Conservation (phyloP, 768 basidiomycete genomes). For the Omphalotus guepiniiformis region DNA sequence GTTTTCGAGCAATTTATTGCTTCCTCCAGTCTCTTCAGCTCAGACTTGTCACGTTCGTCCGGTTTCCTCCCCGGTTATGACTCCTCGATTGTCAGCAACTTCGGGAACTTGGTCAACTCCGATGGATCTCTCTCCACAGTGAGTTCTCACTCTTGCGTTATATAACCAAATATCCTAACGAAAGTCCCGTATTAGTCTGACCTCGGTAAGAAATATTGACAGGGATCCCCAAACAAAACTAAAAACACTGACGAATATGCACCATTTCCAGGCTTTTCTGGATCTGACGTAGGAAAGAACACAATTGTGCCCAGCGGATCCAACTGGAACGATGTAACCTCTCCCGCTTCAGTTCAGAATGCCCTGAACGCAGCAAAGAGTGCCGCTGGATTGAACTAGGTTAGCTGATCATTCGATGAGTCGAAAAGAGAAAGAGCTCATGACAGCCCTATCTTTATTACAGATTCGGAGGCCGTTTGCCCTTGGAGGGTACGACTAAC, state of each 20-base stretch:
- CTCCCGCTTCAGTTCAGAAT: slow-evolving; percentile 10
- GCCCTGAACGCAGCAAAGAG: slow-evolving; percentile 8
- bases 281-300: slow-evolving; percentile 21
- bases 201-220: too few relatives aligned
- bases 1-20: slow-evolving; percentile 12
- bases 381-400: not conserved
- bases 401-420: too few relatives aligned
- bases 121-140: slow-evolving; percentile 7
- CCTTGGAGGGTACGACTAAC: too few relatives aligned
- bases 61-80: slow-evolving; percentile 9
- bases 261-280: too few relatives aligned
- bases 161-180: not conserved
- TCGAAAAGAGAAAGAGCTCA: too few relatives aligned
- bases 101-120: not conserved
- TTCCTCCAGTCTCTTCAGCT: slow-evolving; percentile 5
- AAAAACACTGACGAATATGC: too few relatives aligned
- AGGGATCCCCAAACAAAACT: too few relatives aligned
- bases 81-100: slow-evolving; percentile 1
- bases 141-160: not conserved
- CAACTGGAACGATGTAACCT: slow-evolving; percentile 22
- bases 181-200: slow-evolving; percentile 5
- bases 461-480: too few relatives aligned
- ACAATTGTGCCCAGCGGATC: slow-evolving; percentile 19
- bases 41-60: slow-evolving; percentile 9
- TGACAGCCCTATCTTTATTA: too few relatives aligned